These are phyloP conservation scores for Raddia guianensis DNA, from an alignment of 176 grass and related monocot species.

Conservation along the genomic window DNA sequence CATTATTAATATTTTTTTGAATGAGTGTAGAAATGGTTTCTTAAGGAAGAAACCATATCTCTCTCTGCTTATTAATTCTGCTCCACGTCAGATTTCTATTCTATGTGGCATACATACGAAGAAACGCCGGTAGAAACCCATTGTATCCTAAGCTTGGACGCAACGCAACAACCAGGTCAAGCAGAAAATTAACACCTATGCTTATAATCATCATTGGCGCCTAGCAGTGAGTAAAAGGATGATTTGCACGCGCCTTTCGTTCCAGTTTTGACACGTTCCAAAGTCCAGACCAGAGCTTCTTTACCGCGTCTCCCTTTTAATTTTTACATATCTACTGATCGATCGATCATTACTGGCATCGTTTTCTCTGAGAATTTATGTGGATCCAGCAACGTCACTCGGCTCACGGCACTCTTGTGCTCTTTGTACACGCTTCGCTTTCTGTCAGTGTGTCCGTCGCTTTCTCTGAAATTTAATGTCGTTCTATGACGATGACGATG, in stretches of 20 bases:
- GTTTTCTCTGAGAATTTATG: not conserved
- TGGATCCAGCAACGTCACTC: not conserved
- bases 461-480: not conserved
- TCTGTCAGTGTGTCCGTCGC: not conserved
- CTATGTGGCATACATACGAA: too few relatives aligned
- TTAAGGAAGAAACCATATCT: too few relatives aligned
- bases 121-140: too few relatives aligned
- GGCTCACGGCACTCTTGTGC: constrained; percentile 14
- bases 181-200: not conserved
- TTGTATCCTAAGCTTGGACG: too few relatives aligned
- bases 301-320: constrained; percentile 17
- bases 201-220: not conserved
- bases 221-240: not conserved
- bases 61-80: too few relatives aligned
- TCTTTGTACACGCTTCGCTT: not conserved
- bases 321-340: not conserved
- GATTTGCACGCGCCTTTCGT: constrained; percentile 32
- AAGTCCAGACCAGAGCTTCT: not conserved
- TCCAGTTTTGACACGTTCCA: constrained; percentile 36
- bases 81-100: too few relatives aligned
- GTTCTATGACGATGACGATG: not conserved
- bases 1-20: too few relatives aligned
- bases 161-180: not conserved
- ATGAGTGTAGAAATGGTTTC: too few relatives aligned
- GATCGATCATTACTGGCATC: not conserved